Evolutionary conservation across 352 stramenopile species (phyloP).

Genomic region (Pythium sukuiense): DNA sequence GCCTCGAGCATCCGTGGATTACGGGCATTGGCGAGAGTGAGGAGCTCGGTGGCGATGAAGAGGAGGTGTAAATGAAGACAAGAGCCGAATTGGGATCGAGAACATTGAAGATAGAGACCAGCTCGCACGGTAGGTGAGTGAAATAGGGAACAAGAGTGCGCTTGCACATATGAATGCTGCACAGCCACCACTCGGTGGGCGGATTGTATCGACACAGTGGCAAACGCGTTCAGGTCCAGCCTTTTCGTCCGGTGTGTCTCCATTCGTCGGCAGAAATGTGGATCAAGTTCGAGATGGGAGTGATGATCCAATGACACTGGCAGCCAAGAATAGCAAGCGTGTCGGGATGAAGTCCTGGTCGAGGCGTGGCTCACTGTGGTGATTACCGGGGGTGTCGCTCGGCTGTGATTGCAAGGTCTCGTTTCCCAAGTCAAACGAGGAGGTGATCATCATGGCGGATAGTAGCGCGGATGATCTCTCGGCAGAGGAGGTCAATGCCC

Average conservation of each 20-base stretch:
- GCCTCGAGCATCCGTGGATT: constrained; percentile 95
- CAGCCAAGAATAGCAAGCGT: constrained; percentile 1
- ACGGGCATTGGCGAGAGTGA: constrained; percentile 23
- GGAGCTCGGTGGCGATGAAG: constrained; percentile 17
- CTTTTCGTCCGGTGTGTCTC: not conserved
- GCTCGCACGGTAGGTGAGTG: constrained; percentile 1
- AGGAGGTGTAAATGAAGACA: constrained; percentile 6
- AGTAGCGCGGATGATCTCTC: constrained; percentile 47
- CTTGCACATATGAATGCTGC: not conserved
- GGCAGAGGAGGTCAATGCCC: constrained; percentile 67
- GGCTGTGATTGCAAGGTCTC: not conserved
- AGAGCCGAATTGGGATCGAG: not conserved
- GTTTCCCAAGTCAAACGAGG: not conserved
- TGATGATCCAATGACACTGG: not conserved
- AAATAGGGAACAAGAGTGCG: not conserved
- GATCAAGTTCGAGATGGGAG: not conserved
- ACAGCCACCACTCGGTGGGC: not conserved
- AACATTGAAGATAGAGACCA: constrained; percentile 9
- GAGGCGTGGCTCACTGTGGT: not conserved
- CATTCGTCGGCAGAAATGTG: not conserved
- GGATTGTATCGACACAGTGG: not conserved
- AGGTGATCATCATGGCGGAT: constrained; percentile 26
- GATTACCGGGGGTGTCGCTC: not conserved
- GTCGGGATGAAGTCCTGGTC: not conserved
- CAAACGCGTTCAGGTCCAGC: too few species aligned